Evolutionary conservation across 2,329 filamentous ascomycete genomes (phyloP), one percentile per base, ranked within the genome.

Genomic region (Massarina eburnea): DNA sequence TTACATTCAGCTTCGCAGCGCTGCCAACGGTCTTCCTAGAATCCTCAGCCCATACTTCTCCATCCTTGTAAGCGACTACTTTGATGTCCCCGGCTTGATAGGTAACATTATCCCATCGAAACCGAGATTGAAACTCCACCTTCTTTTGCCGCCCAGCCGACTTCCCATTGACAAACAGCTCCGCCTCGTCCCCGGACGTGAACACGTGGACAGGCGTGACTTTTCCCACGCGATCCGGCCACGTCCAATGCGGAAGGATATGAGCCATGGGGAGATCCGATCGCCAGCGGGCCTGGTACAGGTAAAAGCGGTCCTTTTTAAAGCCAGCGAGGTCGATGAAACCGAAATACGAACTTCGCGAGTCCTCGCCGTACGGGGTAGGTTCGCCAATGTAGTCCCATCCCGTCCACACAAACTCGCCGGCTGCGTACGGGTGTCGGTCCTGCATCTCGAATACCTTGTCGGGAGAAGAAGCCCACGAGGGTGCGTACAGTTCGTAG

Each of bases 251-350:
- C 2, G 79, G 79, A 0, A 81, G 70, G 15, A 82, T 75, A 52
- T 81, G 78, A 3, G 76, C 79, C 62, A 76, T 72, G 1, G 53
- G 62, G 0, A 78, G 43, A 14, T 77, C 73, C 0, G 78, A 68
- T 2, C 73, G 66, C 80, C 79, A 82, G 7, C 77, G 73, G 0
- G 78, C 61, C 54, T 81, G 80, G 48, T 82, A 82, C 3, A 81
- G 55, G 51, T 73, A 81, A 59, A 76, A 82, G 1, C 79, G 69
- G 46, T 82, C 79, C 60, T 82, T 82, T 44, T 70, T 72, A 62
- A 82, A 82, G 0, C 80, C 80, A 0, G 80, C 79, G 6, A 82
- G 66, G 43, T 82, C 80, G 22, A 82, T 72, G 46, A 82, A 80
- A 8, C 80, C 79, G 36, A 76, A 81, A 57, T 81, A 82, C 1